Evolutionary conservation across 2,329 filamentous ascomycete genomes (phyloP).

Genomic region (Grosmannia huntii): DNA sequence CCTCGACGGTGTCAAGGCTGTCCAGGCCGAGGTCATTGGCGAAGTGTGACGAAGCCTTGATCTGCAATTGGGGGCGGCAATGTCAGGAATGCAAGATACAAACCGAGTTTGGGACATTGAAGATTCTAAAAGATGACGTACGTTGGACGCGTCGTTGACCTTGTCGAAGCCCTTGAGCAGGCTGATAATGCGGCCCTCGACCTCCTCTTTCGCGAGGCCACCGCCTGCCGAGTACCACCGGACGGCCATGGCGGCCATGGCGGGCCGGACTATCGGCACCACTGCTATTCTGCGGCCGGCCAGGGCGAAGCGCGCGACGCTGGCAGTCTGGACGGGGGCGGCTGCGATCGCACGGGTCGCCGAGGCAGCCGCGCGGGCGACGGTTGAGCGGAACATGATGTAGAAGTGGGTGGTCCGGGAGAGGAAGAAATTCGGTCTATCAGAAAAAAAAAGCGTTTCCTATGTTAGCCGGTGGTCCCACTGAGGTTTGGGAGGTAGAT

Average conservation of each 20-base stretch:
- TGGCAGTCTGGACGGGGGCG: background rate
- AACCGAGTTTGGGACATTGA: background rate
- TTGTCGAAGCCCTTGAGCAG: slow-evolving; percentile 96
- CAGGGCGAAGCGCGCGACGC: background rate
- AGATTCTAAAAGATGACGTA: slow-evolving; percentile 25
- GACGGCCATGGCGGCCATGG: slow-evolving; percentile 40
- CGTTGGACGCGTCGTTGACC: slow-evolving; percentile 57
- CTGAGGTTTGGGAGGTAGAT: background rate
- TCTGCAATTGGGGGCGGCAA: slow-evolving; percentile 36
- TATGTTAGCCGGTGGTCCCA: background rate
- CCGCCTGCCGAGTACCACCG: slow-evolving; percentile 79
- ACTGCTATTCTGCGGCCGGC: slow-evolving; percentile 26
- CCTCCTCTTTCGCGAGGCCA: slow-evolving; percentile 53
- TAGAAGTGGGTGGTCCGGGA: background rate
- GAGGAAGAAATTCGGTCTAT: background rate
- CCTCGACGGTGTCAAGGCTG: slow-evolving; percentile 96
- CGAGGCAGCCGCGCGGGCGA: slow-evolving; percentile 7
- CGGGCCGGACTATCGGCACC: slow-evolving; percentile 11
- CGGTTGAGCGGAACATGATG: slow-evolving; percentile 76
- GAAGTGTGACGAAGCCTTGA: slow-evolving; percentile 78
- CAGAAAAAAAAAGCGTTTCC: background rate
- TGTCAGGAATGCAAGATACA: background rate
- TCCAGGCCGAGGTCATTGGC: slow-evolving; percentile 94
- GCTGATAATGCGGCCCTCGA: slow-evolving; percentile 84
- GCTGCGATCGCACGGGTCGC: slow-evolving; percentile 22